These are phyloP conservation scores for Emericellopsis terricola DNA, from an alignment of 495 filamentous ascomycete genomes.

Conservation along the genomic window DNA sequence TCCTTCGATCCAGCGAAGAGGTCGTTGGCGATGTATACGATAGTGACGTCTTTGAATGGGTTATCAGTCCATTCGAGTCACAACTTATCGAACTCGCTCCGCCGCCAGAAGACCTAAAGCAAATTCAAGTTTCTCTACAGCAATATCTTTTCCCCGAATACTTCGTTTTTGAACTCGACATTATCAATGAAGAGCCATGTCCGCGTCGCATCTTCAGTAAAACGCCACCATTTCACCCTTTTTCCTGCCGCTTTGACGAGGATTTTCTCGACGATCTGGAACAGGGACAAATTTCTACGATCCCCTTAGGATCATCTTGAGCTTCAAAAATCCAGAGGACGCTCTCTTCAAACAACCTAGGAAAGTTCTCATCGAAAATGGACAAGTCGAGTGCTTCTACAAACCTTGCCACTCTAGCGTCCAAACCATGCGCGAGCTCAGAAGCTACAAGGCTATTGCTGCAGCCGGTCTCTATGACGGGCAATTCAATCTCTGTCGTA, in stretches of 20 bases:
- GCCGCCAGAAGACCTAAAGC: not conserved
- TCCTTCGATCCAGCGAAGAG: not conserved
- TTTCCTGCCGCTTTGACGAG: not conserved
- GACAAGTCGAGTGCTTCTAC: not conserved
- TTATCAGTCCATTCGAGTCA: not conserved
- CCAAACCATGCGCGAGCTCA: not conserved
- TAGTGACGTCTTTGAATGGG: constrained; percentile 1
- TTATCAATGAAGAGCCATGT: not conserved
- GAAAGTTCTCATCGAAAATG: not conserved
- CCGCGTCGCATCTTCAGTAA: not conserved
- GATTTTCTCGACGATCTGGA: not conserved
- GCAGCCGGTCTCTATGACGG: not conserved
- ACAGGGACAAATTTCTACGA: not conserved
- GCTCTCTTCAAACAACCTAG: not conserved
- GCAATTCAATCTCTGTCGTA: not conserved
- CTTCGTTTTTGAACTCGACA: not conserved
- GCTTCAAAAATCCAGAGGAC: not conserved
- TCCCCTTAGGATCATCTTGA: not conserved
- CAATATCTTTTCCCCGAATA: not conserved
- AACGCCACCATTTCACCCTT: not conserved
- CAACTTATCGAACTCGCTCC: not conserved
- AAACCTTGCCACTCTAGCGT: not conserved
- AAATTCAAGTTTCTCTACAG: not conserved
- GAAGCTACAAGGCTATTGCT: not conserved
- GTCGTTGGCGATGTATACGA: constrained; percentile 4